These are phyloP conservation scores for Secale cereale DNA, from an alignment of 176 grass and related monocot genomes.

Conservation along the genomic window DNA sequence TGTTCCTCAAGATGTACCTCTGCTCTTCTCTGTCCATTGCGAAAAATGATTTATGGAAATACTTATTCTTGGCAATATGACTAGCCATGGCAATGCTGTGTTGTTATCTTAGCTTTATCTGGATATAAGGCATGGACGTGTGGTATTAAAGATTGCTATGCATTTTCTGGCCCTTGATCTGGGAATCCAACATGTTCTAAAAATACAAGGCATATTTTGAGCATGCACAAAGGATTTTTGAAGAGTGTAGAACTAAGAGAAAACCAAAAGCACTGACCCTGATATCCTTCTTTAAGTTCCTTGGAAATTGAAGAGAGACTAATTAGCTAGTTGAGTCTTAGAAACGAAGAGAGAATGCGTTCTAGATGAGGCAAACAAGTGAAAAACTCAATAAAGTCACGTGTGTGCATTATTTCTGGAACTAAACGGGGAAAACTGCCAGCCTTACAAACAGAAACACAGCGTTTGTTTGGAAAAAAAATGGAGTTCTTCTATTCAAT, in stretches of 20 bases:
- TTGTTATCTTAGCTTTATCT: conserved; percentile 1
- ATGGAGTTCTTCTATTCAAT: neutral
- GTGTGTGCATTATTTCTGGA: neutral
- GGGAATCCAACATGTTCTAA: neutral
- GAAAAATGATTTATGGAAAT: neutral
- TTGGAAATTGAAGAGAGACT: neutral
- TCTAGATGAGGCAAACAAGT: neutral
- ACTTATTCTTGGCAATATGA: neutral
- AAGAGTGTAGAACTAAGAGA: neutral
- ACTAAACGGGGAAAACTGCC: neutral
- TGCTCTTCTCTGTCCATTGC: neutral
- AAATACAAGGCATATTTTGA: neutral
- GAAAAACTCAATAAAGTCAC: neutral
- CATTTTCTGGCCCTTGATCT: conserved; percentile 5
- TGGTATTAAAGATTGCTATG: neutral
- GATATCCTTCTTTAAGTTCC: neutral
- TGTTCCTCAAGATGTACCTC: neutral
- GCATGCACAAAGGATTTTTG: neutral
- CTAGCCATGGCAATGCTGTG: neutral
- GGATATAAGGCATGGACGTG: neutral
- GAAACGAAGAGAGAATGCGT: neutral
- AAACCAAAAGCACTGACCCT: neutral
- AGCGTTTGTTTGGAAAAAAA: neutral
- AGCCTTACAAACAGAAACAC: neutral
- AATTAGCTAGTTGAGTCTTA: neutral